Base-by-base conservation (phyloP, 2,329 filamentous ascomycete species). In the Pezicula radicicola region DNA sequence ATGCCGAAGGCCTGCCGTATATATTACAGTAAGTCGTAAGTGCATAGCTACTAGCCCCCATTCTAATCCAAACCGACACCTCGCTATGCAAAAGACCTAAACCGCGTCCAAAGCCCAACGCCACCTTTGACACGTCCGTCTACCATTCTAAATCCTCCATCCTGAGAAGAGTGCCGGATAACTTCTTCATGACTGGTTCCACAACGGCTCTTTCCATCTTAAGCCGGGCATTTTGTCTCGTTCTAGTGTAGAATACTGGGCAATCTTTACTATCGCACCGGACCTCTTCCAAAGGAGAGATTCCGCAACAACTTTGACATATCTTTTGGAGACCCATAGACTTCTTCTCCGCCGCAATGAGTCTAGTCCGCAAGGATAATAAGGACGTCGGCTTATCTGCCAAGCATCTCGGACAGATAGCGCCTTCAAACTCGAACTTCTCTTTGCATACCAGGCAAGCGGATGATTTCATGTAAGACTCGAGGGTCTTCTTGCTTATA, bases 191-290 rank as follows among this genome's bases (percentile, higher is more conserved):
- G 5, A 76, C 72, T 28, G 67, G 70, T 40, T 70, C 71, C 6
- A 72, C 60, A 30, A 72, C 63, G 36, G 60, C 65, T 49, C 55
- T 69, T 55, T 72, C 70, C 36, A 63, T 71, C 42, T 66, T 63
- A 46, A 75, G 49, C 46, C 68, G 75, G 9, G 78, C 76, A 19
- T 68, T 69, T 65, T 89, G 84, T 67, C 84, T 87, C 49, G 83
- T 78, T 13, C 90, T 72, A 30, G 85, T 85, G 70, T 96, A 97
- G 61, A 96, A 97, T 0, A 96, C 90, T 0, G 92, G 88, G 66
- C 94, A 99, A 70, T 96, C 93, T 67, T 89, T 84, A 68, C 89
- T 96, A 65, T 96, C 91, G 66, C 94, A 99, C 39, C 71, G 77
- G n/a, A 97, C 85, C 33, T 88, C 83, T 36, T 97, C 93, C 2